Percentiles rank a stretch among this genome's conserved stretches.
Evolutionary conservation across 2,329 filamentous ascomycete genomes (phyloP).

Genomic region (Colletotrichum falcatum): DNA sequence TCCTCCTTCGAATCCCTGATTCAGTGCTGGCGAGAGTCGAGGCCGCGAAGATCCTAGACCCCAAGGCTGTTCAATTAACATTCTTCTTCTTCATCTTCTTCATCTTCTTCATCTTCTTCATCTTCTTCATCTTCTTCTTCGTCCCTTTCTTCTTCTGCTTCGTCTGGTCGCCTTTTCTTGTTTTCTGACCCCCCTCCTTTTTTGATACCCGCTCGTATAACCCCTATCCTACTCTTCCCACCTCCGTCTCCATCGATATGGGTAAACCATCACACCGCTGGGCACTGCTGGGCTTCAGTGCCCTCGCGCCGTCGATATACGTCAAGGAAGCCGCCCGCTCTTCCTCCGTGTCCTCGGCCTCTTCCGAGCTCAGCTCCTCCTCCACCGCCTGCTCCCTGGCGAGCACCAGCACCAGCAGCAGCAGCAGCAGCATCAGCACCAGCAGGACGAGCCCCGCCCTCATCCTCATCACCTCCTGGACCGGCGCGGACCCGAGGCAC

Average conservation of each 20-base stretch:
- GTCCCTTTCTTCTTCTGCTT: no score
- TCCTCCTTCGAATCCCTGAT: neutral
- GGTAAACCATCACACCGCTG: neutral
- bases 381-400: no score
- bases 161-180: no score
- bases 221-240: neutral
- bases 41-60: neutral
- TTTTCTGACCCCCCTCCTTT: no score
- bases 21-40: neutral
- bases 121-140: no score
- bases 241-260: neutral
- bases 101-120: neutral
- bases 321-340: neutral
- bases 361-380: neutral
- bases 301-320: conserved; percentile 1
- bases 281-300: neutral
- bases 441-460: neutral
- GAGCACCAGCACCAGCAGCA: neutral
- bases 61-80: neutral
- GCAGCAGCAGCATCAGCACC: neutral
- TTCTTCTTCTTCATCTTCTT: neutral
- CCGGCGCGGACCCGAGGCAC: conserved; percentile 14
- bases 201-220: neutral
- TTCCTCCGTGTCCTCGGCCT: neutral
- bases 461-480: conserved; percentile 10